These are phyloP conservation scores for Kluyveromyces marxianus DNA, from an alignment of 1,139 yeast genomes.

Conservation along the genomic window DNA sequence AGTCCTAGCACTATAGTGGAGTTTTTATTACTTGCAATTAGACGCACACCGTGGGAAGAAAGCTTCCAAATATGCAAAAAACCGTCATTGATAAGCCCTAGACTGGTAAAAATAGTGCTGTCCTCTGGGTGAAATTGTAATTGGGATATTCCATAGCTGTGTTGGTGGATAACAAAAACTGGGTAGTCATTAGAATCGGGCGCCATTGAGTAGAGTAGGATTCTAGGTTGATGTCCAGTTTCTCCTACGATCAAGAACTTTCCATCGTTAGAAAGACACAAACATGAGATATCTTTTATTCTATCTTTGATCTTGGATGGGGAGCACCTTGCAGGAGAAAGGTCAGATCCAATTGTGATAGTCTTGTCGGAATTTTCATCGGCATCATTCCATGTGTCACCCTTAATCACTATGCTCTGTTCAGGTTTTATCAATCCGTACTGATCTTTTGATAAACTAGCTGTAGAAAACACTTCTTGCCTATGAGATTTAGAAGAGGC, in stretches of 20 bases:
- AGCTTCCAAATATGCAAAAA: constrained; percentile 8
- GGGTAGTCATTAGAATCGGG: constrained; percentile 8
- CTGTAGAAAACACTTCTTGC: background rate
- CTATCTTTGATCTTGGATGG: constrained; percentile 8
- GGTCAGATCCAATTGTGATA: constrained; percentile 4
- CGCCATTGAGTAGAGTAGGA: constrained; percentile 7
- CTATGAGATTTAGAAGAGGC: constrained; percentile 7
- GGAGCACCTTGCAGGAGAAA: constrained; percentile 6
- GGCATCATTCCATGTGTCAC: constrained; percentile 5
- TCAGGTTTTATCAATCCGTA: constrained; percentile 8
- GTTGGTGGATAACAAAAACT: constrained; percentile 9
- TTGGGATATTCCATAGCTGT: constrained; percentile 7
- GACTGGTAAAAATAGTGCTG: constrained; percentile 6
- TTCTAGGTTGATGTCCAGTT: constrained; percentile 9
- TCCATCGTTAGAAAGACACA: constrained; percentile 6
- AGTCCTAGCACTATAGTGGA: constrained; percentile 6
- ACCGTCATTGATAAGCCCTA: constrained; percentile 9
- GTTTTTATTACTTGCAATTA: constrained; percentile 8
- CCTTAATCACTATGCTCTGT: constrained; percentile 6
- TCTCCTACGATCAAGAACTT: constrained; percentile 8
- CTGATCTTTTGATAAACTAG: constrained; percentile 1
- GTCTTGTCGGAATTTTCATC: constrained; percentile 4
- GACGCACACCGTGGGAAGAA: constrained; percentile 2
- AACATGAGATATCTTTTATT: constrained; percentile 9
- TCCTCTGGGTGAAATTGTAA: constrained; percentile 9